A percentile compares a stretch with the other conserved stretches of the same genome.
These are phyloP conservation scores for Hyaloperonospora brassicae DNA, from an alignment of 352 stramenopile genomes.

Conservation along the genomic window DNA sequence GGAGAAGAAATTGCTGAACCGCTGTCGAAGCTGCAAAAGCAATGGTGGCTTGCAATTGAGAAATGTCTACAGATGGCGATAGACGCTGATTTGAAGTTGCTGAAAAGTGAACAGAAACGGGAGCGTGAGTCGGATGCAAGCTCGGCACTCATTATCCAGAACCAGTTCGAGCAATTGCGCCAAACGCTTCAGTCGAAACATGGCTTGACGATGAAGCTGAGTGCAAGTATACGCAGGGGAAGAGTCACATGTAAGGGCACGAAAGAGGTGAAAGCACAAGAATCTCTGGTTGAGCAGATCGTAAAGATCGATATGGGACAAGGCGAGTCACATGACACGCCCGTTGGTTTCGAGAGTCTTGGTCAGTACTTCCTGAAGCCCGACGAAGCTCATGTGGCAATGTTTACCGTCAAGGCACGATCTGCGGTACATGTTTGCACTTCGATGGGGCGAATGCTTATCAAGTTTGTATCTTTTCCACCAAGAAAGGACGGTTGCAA, in stretches of 20 bases:
- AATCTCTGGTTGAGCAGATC: constrained; percentile 11
- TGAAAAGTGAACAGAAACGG: constrained; percentile 7
- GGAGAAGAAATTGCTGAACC: neutral
- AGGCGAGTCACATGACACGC: neutral
- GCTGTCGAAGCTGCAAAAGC: neutral
- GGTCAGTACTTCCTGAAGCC: constrained; percentile 6
- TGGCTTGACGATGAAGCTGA: constrained; percentile 6
- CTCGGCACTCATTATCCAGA: constrained; percentile 2
- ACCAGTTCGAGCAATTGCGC: constrained; percentile 3
- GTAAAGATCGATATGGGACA: constrained; percentile 15
- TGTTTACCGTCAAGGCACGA: constrained; percentile 27
- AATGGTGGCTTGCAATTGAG: constrained; percentile 13
- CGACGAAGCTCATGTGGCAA: constrained; percentile 13
- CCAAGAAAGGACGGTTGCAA: neutral
- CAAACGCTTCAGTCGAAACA: neutral
- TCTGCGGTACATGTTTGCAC: constrained; percentile 20
- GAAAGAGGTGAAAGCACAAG: constrained; percentile 1
- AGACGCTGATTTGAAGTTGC: neutral
- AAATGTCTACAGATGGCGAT: constrained; percentile 6
- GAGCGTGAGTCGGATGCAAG: neutral
- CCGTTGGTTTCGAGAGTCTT: constrained; percentile 4
- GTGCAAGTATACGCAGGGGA: neutral
- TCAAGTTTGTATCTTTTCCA: constrained; percentile 16
- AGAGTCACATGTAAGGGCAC: constrained; percentile 4
- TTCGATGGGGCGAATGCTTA: constrained; percentile 13